Evolutionary conservation across 768 basidiomycete genomes (phyloP), one percentile per base, ranked within the genome.

Genomic region (Solioccasus polychromus): DNA sequence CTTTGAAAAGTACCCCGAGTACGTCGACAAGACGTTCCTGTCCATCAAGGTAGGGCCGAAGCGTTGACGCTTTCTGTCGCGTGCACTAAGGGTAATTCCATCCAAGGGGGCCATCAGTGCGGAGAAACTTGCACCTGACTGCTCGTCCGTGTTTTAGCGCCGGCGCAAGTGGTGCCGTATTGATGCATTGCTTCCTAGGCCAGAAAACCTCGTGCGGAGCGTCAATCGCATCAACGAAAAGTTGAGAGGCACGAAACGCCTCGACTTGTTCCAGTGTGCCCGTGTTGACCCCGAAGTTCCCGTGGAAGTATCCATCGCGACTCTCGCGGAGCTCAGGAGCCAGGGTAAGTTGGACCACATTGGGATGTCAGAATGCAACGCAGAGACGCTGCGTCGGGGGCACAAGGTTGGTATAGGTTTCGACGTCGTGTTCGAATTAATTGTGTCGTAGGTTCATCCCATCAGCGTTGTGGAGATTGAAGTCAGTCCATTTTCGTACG

Each of bases 391-490:
- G 53, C 71, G 58, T 59, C 70, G 51, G 40, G 71, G 57, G 23
- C 44, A 60, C 44, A 47, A 65, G 58, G 51, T 47, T 4, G 9
- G 46, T 26, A n/a, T 14, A 5, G 10, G 2, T 9, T 12, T 8
- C 3, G 35, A 42, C 30, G 5, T 42, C 19, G 2, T 8, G 15
- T 14, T 23, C 15, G 20, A 12, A 37, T 24, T 15, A 19, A 5
- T 12, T 39, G 2, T 35, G 28, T 22, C 8, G 3, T 37, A 82
- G 75, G 68, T 82, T 17, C 68, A 75, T 39, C 79, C 76, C 1
- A 73, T 85, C 47, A 69, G 76, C 20, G 71, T 75, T 11, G 78
- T 83, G 10, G 85, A 88, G 60, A 82, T 86, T 39, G 85, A 88
- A 58, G 62, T 83, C 31, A 82, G 78, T 51, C 72, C 75, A 14